These are phyloP conservation scores for Candida qinlingensis DNA, from an alignment of 805 yeast species.

Conservation along the genomic window DNA sequence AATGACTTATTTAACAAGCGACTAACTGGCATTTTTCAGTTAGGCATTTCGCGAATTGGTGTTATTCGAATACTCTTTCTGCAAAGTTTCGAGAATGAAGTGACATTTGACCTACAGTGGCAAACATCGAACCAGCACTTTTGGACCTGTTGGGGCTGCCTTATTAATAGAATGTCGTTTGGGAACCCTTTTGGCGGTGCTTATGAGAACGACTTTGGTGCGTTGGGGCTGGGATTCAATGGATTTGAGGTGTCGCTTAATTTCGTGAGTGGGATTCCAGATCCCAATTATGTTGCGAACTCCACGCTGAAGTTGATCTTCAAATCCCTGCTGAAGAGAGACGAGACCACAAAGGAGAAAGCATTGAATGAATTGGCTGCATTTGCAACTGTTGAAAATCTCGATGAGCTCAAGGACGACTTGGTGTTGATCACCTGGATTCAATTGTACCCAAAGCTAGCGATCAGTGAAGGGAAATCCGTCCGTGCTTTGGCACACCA, in stretches of 20 bases:
- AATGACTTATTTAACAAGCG: no score
- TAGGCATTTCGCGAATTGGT: no score
- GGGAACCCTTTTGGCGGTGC: slow-evolving; percentile 21
- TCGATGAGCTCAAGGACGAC: slow-evolving; percentile 40
- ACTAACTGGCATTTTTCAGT: no score
- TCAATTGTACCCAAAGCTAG: slow-evolving; percentile 75
- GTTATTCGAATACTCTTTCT: no score
- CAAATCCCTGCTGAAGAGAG: slow-evolving; percentile 72
- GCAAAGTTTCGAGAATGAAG: no score
- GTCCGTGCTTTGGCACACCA: slow-evolving; percentile 62
- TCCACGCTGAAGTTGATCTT: slow-evolving; percentile 57
- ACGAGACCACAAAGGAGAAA: slow-evolving; percentile 79
- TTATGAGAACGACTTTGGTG: slow-evolving; percentile 10
- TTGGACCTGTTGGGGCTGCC: no score
- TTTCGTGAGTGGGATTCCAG: slow-evolving; percentile 77
- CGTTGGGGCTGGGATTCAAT: slow-evolving; percentile 32
- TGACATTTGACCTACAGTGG: no score
- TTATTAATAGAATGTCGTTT: slow-evolving; percentile 16
- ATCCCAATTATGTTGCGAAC: slow-evolving; percentile 45
- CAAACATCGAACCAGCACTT: no score
- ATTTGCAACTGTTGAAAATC: slow-evolving; percentile 21
- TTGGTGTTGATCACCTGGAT: slow-evolving; percentile 61
- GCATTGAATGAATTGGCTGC: slow-evolving; percentile 54
- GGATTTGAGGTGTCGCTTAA: slow-evolving; percentile 58
- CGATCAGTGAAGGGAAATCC: slow-evolving; percentile 62